Evolutionary conservation across 148 eudicot genomes (phyloP).

Genomic region (Rhododendron mucronatum): DNA sequence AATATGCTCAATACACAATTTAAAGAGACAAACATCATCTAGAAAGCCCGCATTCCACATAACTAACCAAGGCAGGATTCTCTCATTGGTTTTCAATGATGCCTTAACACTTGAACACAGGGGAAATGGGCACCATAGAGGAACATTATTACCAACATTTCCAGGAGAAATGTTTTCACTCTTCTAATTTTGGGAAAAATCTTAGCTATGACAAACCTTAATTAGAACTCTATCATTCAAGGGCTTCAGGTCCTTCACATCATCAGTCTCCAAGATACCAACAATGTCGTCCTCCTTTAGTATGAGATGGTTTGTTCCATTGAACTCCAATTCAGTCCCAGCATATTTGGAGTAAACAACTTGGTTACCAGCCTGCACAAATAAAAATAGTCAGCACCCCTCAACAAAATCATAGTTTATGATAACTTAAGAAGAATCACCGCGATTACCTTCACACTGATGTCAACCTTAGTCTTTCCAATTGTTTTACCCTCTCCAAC

Average conservation of each 20-base stretch:
- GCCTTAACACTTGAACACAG: background rate
- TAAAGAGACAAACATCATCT: background rate
- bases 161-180: background rate
- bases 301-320: constrained; percentile 65
- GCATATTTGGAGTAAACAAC: constrained; percentile 87
- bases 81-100: background rate
- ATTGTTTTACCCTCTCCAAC: constrained; percentile 76
- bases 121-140: background rate
- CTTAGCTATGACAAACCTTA: constrained; percentile 40
- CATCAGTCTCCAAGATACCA: constrained; percentile 84
- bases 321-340: constrained; percentile 84
- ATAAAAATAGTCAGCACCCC: background rate
- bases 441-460: constrained; percentile 49
- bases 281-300: constrained; percentile 89
- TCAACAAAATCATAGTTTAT: background rate
- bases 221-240: constrained; percentile 77
- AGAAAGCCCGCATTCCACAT: background rate
- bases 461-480: constrained; percentile 61
- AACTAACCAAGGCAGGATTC: background rate
- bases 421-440: background rate
- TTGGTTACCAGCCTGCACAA: constrained; percentile 57
- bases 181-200: background rate
- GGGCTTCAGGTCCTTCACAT: constrained; percentile 77
- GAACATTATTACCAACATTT: background rate
- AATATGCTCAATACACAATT: background rate